Evolutionary conservation across 2,329 filamentous ascomycete species (phyloP).

Genomic region (Stemphylium beticola): DNA sequence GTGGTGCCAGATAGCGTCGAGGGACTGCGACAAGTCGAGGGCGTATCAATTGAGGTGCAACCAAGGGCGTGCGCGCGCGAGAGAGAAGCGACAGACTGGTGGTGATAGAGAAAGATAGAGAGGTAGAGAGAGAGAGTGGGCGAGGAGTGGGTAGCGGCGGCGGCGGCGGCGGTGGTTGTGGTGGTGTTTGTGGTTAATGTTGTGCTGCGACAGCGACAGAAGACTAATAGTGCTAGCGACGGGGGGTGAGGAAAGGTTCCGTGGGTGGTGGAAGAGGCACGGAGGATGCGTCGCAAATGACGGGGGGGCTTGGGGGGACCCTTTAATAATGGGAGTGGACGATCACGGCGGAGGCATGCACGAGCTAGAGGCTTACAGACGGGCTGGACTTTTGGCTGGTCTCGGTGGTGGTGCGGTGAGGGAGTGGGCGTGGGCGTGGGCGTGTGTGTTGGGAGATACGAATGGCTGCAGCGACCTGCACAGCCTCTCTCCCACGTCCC

Average conservation of each 20-base stretch:
- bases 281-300: background rate
- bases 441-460: conserved; percentile 17
- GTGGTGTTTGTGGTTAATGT: background rate
- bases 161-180: background rate
- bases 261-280: background rate
- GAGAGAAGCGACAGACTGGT: conserved; percentile 18
- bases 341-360: conserved; percentile 21
- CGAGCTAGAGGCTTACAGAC: conserved; percentile 9
- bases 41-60: conserved; percentile 12
- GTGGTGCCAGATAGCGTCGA: conserved; percentile 7
- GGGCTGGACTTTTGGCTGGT: conserved; percentile 8
- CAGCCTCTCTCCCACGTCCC: conserved; percentile 10
- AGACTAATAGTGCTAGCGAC: background rate
- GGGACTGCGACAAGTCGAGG: conserved; percentile 10
- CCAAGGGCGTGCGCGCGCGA: conserved; percentile 10
- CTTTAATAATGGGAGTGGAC: conserved; percentile 27
- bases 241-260: background rate
- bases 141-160: background rate
- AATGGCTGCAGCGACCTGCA: conserved; percentile 10
- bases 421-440: background rate
- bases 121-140: background rate
- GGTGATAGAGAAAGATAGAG: background rate
- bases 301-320: conserved; percentile 5
- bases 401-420: conserved; percentile 10
- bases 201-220: background rate